Base-by-base conservation (phyloP, 2,329 filamentous ascomycete genomes). In the Paracorniculantispora psalliotae region DNA sequence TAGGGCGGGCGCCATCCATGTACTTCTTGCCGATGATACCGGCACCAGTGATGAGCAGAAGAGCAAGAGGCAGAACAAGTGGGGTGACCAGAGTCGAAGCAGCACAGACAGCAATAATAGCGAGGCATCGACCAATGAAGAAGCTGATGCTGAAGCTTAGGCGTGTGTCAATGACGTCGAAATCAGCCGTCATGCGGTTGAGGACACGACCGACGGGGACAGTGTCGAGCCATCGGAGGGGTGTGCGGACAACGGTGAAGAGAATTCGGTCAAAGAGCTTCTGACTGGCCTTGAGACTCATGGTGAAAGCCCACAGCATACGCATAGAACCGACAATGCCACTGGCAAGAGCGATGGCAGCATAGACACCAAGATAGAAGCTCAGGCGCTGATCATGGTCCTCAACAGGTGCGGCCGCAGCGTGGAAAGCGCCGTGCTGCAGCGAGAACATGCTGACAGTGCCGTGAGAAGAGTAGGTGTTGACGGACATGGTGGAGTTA, bases 161-260 rank as follows among this genome's bases (percentile, higher is more conserved):
- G 37, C 83, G 79, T 7, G 82, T 85, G 72, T 93, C 90, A 51
- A 92, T 82, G 43, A 85, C 80, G 64, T 87, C 84, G 71, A 93
- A 92, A 71, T 93, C 90, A 3, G 87, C 79, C 0, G 89, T 91
- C 69, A 92, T 91, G 2, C 90, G 81, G 72, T 93, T 93, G 21
- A 92, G 76, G 39, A 92, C 83, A 48, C 90, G 83, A 2, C 90
- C 90, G 1, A 91, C 77, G 0, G 90, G 90, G 0, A 91, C 86
- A 0, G 89, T 92, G 67, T 93, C 90, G 39, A 93, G 79, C 88
- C 89, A 92, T 61, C 89, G 79, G n/a, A 92, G 77, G 1, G 88
- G 89, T 6, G 89, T 86, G 19, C 87, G 82, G 3, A 93, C 77
- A 12, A 93, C 80, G 0, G 83, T 79, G 63, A 83, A 85, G 46